Conservation (phyloP, 108 stramenopile species). For the Cyclotella atomus region DNA sequence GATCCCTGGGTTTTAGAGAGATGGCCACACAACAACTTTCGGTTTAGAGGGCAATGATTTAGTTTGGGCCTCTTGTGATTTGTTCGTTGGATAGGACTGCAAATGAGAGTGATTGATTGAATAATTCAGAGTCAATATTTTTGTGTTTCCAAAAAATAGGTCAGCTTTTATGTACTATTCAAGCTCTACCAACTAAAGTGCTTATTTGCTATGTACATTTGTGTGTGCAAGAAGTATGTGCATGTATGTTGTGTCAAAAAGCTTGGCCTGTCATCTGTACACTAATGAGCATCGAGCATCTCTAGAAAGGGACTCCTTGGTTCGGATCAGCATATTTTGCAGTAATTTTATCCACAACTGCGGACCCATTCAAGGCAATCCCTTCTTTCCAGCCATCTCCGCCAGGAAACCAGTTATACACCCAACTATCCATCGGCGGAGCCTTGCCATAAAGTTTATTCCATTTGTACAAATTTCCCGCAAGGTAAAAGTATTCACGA, state of each 20-base stretch:
- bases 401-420: conserved; percentile 46
- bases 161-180: not conserved
- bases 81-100: too few species aligned
- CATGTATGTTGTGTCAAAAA: too few species aligned
- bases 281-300: too few species aligned
- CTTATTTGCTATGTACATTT: too few species aligned
- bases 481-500: conserved; percentile 44
- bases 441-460: conserved; percentile 31
- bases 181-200: too few species aligned
- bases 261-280: too few species aligned
- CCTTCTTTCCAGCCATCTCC: conserved; percentile 42
- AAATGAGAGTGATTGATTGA: not conserved
- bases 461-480: conserved; percentile 41
- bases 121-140: too few species aligned
- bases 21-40: not conserved
- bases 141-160: not conserved
- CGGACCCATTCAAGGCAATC: conserved; percentile 25
- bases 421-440: conserved; percentile 42
- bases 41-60: too few species aligned
- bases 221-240: too few species aligned
- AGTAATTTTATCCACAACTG: conserved; percentile 27
- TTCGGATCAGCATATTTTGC: conserved; percentile 34
- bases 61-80: too few species aligned
- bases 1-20: conserved; percentile 45
- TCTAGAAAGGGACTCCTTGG: conserved; percentile 45